phyloP scores from a whole-genome alignment of 2,329 filamentous ascomycete species.

The Arachnopeziza araneosa region DNA sequence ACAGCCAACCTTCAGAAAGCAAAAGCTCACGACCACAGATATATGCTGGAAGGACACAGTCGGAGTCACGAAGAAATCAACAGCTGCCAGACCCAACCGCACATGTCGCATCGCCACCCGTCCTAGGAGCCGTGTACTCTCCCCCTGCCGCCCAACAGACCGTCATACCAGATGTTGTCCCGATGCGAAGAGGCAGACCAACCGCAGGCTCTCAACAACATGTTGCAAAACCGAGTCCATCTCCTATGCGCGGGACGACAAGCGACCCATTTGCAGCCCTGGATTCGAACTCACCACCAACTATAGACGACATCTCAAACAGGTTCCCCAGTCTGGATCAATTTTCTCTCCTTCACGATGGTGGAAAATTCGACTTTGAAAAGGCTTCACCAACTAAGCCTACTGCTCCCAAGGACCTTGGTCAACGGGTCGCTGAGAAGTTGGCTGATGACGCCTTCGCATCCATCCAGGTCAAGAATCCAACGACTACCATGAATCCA shows the following conservation, averaged over 20 bases:
- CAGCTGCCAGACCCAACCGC: conserved; percentile 51
- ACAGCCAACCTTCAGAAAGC: neutral
- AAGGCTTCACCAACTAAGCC: conserved; percentile 41
- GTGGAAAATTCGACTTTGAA: conserved; percentile 80
- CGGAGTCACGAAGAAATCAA: conserved; percentile 56
- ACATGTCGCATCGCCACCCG: conserved; percentile 45
- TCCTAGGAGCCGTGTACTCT: conserved; percentile 76
- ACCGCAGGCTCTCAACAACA: conserved; percentile 43
- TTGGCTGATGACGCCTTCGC: conserved; percentile 82
- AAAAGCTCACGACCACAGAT: conserved; percentile 47
- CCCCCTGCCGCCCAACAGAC: conserved; percentile 66
- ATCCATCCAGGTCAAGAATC: conserved; percentile 10
- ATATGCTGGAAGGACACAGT: conserved; percentile 58
- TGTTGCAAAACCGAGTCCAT: conserved; percentile 53
- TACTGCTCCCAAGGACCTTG: conserved; percentile 48
- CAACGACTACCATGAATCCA: neutral
- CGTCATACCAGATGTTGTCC: conserved; percentile 79
- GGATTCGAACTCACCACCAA: conserved; percentile 57
- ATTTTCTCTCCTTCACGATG: conserved; percentile 85
- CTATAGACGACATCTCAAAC: conserved; percentile 72
- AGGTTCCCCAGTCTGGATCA: conserved; percentile 90
- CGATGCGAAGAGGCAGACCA: conserved; percentile 86
- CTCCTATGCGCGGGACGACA: conserved; percentile 62
- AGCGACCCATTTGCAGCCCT: conserved; percentile 88
- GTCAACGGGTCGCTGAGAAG: conserved; percentile 65